Base-by-base conservation (phyloP, 768 basidiomycete genomes). In the Phaeotremella fagi region DNA sequence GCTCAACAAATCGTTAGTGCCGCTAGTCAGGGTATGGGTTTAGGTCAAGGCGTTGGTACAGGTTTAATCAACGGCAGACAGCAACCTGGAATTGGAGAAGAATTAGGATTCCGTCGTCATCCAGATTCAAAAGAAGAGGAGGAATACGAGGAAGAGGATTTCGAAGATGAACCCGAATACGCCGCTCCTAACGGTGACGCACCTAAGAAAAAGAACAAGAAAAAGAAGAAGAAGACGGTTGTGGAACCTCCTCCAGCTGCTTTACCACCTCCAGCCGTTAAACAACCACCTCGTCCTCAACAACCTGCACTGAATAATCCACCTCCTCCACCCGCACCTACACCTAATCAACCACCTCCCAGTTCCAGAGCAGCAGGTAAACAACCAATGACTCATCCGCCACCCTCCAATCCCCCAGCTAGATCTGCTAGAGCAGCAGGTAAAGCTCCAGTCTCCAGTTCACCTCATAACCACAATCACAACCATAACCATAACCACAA, bases 351-450 rank as follows among this genome's bases (percentile, higher is more conserved):
- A 69, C 80, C 81, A 26, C 81, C 80, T 35, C 88, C 86, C 29
- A 85, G 83, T 55, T 87, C 87, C 47, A 82, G 90, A 15, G 88
- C 89, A 22, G 87, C 87, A 60, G 90, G 90, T 63, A 94, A 94
- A 79, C 87, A 89, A 68, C 90, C 89, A 27, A 91, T 91, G 89
- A 80, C 84, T 1, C 90, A 90, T 70, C 52, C 61, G 11, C 54
- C 58, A 7, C 52, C 64, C 20, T 46, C 62, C 49, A 50, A 63
- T 51, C 59, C 61, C 14, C 71, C 72, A 29, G 66, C 60, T 12
- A 62, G 75, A 31, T 75, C 75, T 31, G 73, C 75, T 27, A 65
- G 72, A 33, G 70, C 73, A n/a, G 75, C 75, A 11, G 75, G 75
- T 3, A 75, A 75, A 55, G 75, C 73, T 5, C 75, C 75, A 1